These are phyloP conservation scores for Eugenia klotzschiana DNA, from an alignment of 441 rosid species.

Conservation along the genomic window DNA sequence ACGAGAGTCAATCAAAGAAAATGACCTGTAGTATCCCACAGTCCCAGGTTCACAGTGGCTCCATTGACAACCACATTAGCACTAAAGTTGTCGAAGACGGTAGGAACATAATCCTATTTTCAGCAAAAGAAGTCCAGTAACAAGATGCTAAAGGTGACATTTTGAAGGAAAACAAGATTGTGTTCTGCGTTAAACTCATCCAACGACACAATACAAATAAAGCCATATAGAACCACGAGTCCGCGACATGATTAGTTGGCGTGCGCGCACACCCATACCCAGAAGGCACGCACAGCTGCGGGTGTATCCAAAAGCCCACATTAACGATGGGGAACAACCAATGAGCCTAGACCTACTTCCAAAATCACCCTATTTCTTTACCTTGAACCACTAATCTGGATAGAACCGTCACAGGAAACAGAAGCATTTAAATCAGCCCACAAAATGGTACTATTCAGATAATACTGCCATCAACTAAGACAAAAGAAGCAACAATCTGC, in stretches of 20 bases:
- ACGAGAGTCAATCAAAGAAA: not conserved
- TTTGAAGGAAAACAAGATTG: not conserved
- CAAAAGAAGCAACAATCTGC: not conserved
- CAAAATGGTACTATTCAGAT: not conserved
- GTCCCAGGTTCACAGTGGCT: not conserved
- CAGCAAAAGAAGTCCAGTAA: not conserved
- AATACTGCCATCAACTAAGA: not conserved
- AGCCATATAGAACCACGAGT: not conserved
- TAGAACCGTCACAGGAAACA: not conserved
- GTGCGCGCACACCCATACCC: rapidly evolving
- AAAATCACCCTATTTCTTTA: not conserved
- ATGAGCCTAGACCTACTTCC: not conserved
- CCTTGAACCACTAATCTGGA: not conserved
- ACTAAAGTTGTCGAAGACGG: not conserved
- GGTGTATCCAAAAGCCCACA: not conserved
- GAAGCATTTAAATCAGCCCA: not conserved
- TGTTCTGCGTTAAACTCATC: not conserved
- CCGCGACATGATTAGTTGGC: not conserved
- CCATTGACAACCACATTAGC: conserved; percentile 2
- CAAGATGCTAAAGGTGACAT: not conserved
- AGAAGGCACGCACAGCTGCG: not conserved
- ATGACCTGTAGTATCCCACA: conserved; percentile 1
- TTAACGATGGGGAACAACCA: not conserved
- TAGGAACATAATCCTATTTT: not conserved
- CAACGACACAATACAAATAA: not conserved